Evolutionary conservation across 2,329 filamentous ascomycete genomes (phyloP).

Genomic region (Fusarium stilboides): DNA sequence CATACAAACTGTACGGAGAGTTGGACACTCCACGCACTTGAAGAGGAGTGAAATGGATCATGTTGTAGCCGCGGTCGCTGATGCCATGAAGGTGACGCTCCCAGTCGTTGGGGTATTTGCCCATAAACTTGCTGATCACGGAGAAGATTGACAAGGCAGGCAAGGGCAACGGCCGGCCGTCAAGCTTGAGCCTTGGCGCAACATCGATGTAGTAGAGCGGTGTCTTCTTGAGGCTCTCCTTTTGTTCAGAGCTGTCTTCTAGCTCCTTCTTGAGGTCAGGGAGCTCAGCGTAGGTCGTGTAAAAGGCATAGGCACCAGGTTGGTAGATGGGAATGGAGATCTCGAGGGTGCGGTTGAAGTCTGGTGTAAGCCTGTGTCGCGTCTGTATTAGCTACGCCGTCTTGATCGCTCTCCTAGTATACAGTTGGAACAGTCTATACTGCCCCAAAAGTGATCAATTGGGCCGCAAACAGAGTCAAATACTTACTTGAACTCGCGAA

Average conservation of each 20-base stretch:
- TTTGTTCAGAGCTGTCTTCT: slow-evolving; percentile 42
- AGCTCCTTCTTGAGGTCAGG: slow-evolving; percentile 70
- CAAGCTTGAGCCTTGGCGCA: slow-evolving; percentile 82
- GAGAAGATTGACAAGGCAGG: slow-evolving; percentile 94
- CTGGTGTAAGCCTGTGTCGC: slow-evolving; percentile 79
- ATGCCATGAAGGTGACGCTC: slow-evolving; percentile 90
- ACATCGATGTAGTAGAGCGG: slow-evolving; percentile 94
- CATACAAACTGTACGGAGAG: slow-evolving; percentile 96
- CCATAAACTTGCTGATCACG: slow-evolving; percentile 98
- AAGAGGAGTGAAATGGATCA: slow-evolving; percentile 97
- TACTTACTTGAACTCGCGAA: slow-evolving; percentile 89
- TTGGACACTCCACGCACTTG: slow-evolving; percentile 92
- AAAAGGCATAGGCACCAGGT: slow-evolving; percentile 93
- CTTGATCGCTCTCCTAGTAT: neutral
- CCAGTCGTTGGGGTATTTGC: slow-evolving; percentile 91
- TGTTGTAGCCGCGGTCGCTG: slow-evolving; percentile 94
- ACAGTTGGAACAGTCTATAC: neutral
- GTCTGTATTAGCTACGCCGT: slow-evolving; percentile 29
- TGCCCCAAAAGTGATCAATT: slow-evolving; percentile 16
- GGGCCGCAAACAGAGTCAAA: neutral
- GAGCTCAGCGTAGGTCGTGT: slow-evolving; percentile 90
- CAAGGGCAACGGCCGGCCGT: slow-evolving; percentile 81
- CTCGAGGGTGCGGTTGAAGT: slow-evolving; percentile 93
- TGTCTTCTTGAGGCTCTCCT: slow-evolving; percentile 74
- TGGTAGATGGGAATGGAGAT: slow-evolving; percentile 89